A percentile compares a stretch with the other conserved stretches of the same genome.
These are phyloP conservation scores for Ustilago trichophora DNA, from an alignment of 1,284 basidiomycete species.

Conservation along the genomic window DNA sequence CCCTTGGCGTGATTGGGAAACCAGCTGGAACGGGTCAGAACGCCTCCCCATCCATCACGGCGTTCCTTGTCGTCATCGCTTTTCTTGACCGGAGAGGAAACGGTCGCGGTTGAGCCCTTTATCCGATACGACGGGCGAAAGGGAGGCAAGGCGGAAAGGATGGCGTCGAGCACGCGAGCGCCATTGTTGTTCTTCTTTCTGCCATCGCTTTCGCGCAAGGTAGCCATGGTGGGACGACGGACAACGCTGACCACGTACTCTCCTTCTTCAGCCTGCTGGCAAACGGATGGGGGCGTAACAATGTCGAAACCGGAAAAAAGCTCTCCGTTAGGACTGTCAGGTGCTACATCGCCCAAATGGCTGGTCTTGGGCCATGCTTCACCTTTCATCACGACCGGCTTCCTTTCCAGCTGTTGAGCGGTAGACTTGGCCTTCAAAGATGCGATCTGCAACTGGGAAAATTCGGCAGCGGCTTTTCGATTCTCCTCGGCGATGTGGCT, in stretches of 20 bases:
- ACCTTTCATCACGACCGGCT: too few species aligned
- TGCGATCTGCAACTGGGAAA: background rate
- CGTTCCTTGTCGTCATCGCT: too few species aligned
- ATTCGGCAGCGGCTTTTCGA: slow-evolving; percentile 4
- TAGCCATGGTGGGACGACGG: slow-evolving; percentile 11
- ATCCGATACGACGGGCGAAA: slow-evolving; percentile 15
- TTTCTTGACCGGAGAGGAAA: too few species aligned
- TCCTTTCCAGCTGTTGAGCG: too few species aligned
- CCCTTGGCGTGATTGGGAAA: slow-evolving; percentile 17
- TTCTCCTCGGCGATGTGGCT: slow-evolving; percentile 1
- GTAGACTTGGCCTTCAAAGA: too few species aligned
- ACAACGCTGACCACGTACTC: slow-evolving; percentile 9
- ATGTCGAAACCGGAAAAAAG: slow-evolving; percentile 29
- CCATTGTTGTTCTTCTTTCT: too few species aligned
- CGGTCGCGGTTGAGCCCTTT: slow-evolving; percentile 5
- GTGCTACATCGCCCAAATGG: slow-evolving; percentile 13
- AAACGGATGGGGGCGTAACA: too few species aligned
- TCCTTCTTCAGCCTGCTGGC: background rate
- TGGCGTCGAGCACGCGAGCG: slow-evolving; percentile 1
- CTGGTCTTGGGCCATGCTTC: slow-evolving; percentile 18
- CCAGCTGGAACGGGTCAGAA: slow-evolving; percentile 31
- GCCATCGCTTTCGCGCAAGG: slow-evolving; percentile 13
- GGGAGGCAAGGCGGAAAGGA: slow-evolving; percentile 13
- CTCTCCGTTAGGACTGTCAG: slow-evolving; percentile 31
- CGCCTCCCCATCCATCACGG: slow-evolving; percentile 41